These are phyloP conservation scores for Lachancea meyersii DNA, from an alignment of 805 yeast genomes.

Conservation along the genomic window DNA sequence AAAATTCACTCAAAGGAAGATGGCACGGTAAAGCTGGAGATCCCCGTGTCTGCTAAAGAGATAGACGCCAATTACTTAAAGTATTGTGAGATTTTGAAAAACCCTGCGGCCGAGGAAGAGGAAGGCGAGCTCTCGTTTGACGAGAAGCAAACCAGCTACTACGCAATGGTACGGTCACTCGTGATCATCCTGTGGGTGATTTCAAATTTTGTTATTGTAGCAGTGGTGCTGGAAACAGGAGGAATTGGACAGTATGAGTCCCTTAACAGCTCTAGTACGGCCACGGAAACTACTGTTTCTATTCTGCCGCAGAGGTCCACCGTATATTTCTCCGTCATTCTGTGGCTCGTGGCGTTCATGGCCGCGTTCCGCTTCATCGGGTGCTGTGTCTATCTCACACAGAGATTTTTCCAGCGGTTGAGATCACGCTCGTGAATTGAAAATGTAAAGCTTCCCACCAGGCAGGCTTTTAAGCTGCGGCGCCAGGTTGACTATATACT, in stretches of 20 bases:
- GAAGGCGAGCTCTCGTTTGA: slow-evolving; percentile 34
- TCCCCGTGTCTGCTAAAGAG: slow-evolving; percentile 71
- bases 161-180: slow-evolving; percentile 82
- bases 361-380: slow-evolving; percentile 82
- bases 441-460: no score
- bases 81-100: slow-evolving; percentile 53
- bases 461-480: no score
- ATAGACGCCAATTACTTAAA: slow-evolving; percentile 68
- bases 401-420: slow-evolving; percentile 28
- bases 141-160: slow-evolving; percentile 69
- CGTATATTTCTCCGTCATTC: slow-evolving; percentile 70
- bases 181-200: slow-evolving; percentile 88
- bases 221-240: slow-evolving; percentile 78
- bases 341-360: slow-evolving; percentile 90
- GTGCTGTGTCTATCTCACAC: slow-evolving; percentile 50
- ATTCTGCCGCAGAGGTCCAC: slow-evolving; percentile 42
- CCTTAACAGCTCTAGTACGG: slow-evolving; percentile 15
- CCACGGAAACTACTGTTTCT: slow-evolving; percentile 17
- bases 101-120: slow-evolving; percentile 35
- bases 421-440: slow-evolving; percentile 2
- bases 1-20: slow-evolving; percentile 66
- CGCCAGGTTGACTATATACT: no score
- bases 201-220: slow-evolving; percentile 74
- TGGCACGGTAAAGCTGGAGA: slow-evolving; percentile 61
- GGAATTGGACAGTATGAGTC: slow-evolving; percentile 49